Evolutionary conservation across 805 yeast genomes (phyloP), one percentile per base, ranked within the genome.

Genomic region (Starmera quercuum): DNA sequence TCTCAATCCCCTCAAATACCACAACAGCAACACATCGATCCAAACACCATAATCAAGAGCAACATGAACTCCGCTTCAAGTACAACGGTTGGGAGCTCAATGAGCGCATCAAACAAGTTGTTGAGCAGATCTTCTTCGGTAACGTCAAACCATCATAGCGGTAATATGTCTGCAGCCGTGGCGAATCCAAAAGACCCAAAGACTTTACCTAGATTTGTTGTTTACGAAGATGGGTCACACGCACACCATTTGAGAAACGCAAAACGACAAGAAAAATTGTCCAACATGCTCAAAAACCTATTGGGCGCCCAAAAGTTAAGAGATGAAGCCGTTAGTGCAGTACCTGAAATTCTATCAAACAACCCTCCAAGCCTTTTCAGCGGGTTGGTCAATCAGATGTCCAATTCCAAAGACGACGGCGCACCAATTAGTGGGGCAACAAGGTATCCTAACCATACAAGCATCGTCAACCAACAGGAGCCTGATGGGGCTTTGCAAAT

Each of bases 161-260:
- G 8, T 19, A 35, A 8, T 25, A 35, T 4, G 28, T 36, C 11
- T 10, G 30, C n/a, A 19, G 13, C 24, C 8, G 26, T 24, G 9
- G 17, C 27, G 32, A 25, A 17, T 16, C n/a, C 27, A 15, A 33
- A 22, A n/a, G 32, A 27, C 25, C 21, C n/a, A 13, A 47, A 44
- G 27, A 33, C 41, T 31, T 29, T 29, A 5, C 41, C 47, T 9
- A 50, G 88, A 28, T 78, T 79, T 50, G 46, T 61, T 15, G 58
- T 78, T 49, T 59, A 63, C 32, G 85, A 78, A 31, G 80, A 79
- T 44, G 94, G 95, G 5, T 41, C 61, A 10, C 98, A 90, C 56
- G 84, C 74, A 48, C 98, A 90, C 57, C 76, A 75, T 52, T 64
- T 90, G 39, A 70, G 75, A 38, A 78, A 80, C 29, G 78, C 90